phyloP scores from a whole-genome alignment of 2,329 filamentous ascomycete genomes.

The Intubia oerlemansii region DNA sequence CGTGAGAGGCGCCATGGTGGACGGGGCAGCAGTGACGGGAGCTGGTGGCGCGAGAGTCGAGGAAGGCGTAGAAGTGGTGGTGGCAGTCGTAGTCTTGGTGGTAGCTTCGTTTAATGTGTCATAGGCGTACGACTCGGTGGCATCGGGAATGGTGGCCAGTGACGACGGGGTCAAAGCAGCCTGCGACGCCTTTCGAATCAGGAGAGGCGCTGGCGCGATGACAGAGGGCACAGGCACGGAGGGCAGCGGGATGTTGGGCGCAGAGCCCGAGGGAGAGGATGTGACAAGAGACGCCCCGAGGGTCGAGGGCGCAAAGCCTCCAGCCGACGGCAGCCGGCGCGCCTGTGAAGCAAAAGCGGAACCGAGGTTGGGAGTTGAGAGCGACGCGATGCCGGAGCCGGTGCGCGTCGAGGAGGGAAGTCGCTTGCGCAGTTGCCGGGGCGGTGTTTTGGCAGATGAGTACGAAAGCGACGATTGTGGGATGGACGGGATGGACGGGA shows the following conservation, averaged over 20 bases:
- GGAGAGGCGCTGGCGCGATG: constrained; percentile 21
- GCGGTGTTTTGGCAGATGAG: constrained; percentile 2
- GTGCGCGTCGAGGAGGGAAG: constrained; percentile 5
- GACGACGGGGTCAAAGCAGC: constrained; percentile 44
- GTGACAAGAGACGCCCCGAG: not conserved
- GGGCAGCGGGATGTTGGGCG: constrained; percentile 1
- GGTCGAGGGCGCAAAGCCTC: constrained; percentile 1
- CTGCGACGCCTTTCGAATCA: constrained; percentile 51
- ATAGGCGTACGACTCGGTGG: constrained; percentile 39
- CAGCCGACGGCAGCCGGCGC: constrained; percentile 15
- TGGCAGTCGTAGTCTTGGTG: not conserved
- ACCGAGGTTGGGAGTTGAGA: constrained; percentile 33
- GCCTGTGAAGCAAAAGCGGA: constrained; percentile 27
- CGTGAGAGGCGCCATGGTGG: constrained; percentile 28
- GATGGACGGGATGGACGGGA: not conserved
- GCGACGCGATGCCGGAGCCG: constrained; percentile 13
- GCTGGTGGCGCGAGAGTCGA: not conserved
- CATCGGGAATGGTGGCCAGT: constrained; percentile 45
- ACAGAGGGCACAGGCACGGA: not conserved
- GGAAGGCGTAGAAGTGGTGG: constrained; percentile 3
- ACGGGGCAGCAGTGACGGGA: too few species aligned
- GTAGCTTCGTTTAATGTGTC: constrained; percentile 25
- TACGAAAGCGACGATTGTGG: constrained; percentile 11
- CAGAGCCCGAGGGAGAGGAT: not conserved
- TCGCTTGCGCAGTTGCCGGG: constrained; percentile 5